Base-by-base conservation (phyloP, 306 rosid species). In the Astragalus glycyphyllos region DNA sequence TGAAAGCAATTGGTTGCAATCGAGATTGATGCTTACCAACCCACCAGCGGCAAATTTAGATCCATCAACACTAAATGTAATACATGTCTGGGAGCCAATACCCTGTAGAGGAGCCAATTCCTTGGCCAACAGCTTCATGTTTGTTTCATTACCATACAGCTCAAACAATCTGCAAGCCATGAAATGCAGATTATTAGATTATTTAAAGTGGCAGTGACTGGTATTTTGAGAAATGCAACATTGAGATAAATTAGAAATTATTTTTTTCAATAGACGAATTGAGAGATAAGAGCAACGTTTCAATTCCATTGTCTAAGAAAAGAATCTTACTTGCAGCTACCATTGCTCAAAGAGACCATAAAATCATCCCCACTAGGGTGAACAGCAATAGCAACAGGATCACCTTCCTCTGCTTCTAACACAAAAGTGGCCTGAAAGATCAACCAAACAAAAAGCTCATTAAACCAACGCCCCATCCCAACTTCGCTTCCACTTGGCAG, bases 1-100 rank as follows among this genome's bases (percentile, higher is more conserved):
- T 11, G 16, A 71, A 44, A 64, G 15, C 62, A 69, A 71, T 35
- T 32, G 14, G 35, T 63, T 38, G 74, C 55, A 73, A n/a, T 67
- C 1, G 11, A 69, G 15, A 34, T 50, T 42, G 48, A 55, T 69
- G 69, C 90, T 85, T 81, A 94, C 98, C 86, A 48, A 74, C 11
- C 96, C 96, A 8, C 98, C 98, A 44, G 90, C 85, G 56, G 98
- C 97, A 69, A 94, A 58, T 75, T 85, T 94, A 81, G 97, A 87
- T 68, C 98, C 98, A 72, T 94, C 98, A 61, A 88, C 89, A 71
- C 98, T 89, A 75, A 94, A 90, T 72, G 86, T 64, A 20, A 94
- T 57, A 77, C 98, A 87, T 45, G 77, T 90, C 75, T 88, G 96
- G 16, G 88, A 87, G 70, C 96, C 87, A 29, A 87, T 72, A 46